Conservation (phyloP, 176 grass and related monocot species). For the Echinochloa phyllopogon region DNA sequence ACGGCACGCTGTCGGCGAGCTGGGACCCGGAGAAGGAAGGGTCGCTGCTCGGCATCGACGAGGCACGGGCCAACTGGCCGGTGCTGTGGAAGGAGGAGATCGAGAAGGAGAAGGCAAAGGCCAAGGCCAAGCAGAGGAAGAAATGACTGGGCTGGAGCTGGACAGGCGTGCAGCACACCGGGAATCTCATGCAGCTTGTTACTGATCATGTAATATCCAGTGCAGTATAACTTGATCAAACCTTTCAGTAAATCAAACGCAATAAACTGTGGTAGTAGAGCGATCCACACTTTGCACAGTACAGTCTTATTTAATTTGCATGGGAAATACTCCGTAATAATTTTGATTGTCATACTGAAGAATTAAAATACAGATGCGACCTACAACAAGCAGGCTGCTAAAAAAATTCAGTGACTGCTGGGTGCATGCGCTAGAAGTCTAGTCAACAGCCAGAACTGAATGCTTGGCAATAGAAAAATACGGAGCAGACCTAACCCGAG, state of each 20-base stretch:
- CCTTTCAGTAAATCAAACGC: background rate
- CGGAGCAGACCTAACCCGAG: constrained; percentile 19
- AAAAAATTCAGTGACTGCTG: background rate
- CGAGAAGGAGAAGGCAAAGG: constrained; percentile 41
- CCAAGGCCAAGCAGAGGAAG: constrained; percentile 26
- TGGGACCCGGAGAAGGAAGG: constrained; percentile 83
- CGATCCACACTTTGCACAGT: background rate
- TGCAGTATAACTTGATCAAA: background rate
- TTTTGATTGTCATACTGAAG: constrained; percentile 3
- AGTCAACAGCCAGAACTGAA: background rate
- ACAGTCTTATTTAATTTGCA: constrained; percentile 2
- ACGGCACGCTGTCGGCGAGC: constrained; percentile 80
- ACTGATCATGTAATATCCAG: background rate
- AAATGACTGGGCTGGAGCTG: background rate
- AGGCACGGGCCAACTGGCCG: constrained; percentile 73
- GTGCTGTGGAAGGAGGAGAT: constrained; percentile 83
- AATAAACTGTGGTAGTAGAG: background rate
- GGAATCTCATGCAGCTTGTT: background rate
- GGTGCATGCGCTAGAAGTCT: background rate
- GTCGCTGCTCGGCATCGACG: constrained; percentile 77
- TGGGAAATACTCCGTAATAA: background rate
- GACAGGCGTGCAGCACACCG: background rate
- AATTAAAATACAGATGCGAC: constrained; percentile 17
- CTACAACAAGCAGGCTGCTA: constrained; percentile 10
- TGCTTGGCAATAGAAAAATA: background rate